Conservation (phyloP, 257 asterid species). For the Solanum megistacrolobum region DNA sequence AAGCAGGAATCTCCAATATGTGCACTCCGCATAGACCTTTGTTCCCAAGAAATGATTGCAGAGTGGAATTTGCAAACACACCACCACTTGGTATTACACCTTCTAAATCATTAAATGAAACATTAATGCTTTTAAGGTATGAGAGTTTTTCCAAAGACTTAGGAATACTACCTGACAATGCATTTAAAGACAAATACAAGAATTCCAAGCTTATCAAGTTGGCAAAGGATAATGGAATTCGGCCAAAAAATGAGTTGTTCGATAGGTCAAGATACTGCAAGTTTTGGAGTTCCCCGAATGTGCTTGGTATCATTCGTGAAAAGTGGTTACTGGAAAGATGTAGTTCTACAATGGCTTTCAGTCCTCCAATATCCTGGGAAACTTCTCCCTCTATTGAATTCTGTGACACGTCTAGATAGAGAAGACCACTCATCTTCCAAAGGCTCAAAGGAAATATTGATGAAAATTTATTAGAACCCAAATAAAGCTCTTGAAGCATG, state of each 20-base stretch:
- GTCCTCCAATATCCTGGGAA: slow-evolving; percentile 14
- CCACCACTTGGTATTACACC: slow-evolving; percentile 31
- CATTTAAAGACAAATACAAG: slow-evolving; percentile 21
- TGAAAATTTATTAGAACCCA: slow-evolving; percentile 15
- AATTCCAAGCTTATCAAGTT: slow-evolving; percentile 15
- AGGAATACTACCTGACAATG: slow-evolving; percentile 23
- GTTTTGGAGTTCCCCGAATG: slow-evolving; percentile 9
- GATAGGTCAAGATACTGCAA: slow-evolving; percentile 22
- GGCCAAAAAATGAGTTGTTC: slow-evolving; percentile 18
- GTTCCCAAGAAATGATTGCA: slow-evolving; percentile 12
- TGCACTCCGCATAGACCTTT: slow-evolving; percentile 13
- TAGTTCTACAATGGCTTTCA: not conserved
- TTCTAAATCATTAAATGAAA: slow-evolving; percentile 17
- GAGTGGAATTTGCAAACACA: slow-evolving; percentile 21
- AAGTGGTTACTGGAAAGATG: slow-evolving; percentile 20
- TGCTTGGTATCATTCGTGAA: slow-evolving; percentile 13
- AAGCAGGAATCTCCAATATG: not conserved
- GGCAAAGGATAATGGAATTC: slow-evolving; percentile 23
- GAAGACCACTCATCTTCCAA: slow-evolving; percentile 15
- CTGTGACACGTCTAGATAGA: slow-evolving; percentile 6
- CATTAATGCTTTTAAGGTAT: slow-evolving; percentile 9
- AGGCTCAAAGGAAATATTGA: slow-evolving; percentile 20
- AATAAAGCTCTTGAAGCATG: slow-evolving; percentile 3
- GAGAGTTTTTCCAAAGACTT: slow-evolving; percentile 11
- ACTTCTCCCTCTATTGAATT: slow-evolving; percentile 23